Evolutionary conservation across 1,139 yeast genomes (phyloP).

Genomic region (Geotrichum bryndzae): DNA sequence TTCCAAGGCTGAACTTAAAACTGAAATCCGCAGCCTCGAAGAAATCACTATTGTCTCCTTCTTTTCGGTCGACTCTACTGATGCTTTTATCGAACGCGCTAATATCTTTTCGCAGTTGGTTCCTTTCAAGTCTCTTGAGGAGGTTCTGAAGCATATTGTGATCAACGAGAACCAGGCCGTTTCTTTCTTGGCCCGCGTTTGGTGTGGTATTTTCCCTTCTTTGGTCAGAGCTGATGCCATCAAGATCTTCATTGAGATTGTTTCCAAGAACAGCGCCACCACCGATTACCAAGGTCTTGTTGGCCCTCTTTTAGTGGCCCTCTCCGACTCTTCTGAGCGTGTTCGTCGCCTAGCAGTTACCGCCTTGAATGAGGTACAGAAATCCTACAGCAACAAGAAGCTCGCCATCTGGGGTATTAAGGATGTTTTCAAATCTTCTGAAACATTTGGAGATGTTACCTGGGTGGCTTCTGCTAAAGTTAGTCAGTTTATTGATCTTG

Average conservation of each 20-base stretch:
- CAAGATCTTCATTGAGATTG: conserved; percentile 22
- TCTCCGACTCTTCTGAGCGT: conserved; percentile 30
- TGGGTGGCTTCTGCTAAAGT: conserved; percentile 63
- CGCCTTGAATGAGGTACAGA: conserved; percentile 32
- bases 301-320: conserved; percentile 31
- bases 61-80: conserved; percentile 37
- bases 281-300: conserved; percentile 35
- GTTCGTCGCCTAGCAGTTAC: conserved; percentile 41
- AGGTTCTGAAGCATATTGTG: conserved; percentile 1
- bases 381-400: conserved; percentile 39
- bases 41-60: conserved; percentile 34
- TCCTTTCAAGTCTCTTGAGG: conserved; percentile 13
- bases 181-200: conserved; percentile 33
- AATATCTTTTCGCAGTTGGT: conserved; percentile 39
- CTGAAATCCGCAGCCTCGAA: conserved; percentile 7
- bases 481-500: conserved; percentile 41
- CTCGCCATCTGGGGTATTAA: conserved; percentile 38
- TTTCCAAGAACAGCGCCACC: conserved; percentile 17
- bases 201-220: conserved; percentile 29
- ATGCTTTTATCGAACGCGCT: conserved; percentile 43
- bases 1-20: conserved; percentile 1
- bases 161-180: conserved; percentile 18
- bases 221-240: conserved; percentile 32
- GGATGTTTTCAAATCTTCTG: conserved; percentile 44
- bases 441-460: conserved; percentile 44